Conservation (phyloP, 2,329 filamentous ascomycete species). For the Ascochyta fabae region DNA sequence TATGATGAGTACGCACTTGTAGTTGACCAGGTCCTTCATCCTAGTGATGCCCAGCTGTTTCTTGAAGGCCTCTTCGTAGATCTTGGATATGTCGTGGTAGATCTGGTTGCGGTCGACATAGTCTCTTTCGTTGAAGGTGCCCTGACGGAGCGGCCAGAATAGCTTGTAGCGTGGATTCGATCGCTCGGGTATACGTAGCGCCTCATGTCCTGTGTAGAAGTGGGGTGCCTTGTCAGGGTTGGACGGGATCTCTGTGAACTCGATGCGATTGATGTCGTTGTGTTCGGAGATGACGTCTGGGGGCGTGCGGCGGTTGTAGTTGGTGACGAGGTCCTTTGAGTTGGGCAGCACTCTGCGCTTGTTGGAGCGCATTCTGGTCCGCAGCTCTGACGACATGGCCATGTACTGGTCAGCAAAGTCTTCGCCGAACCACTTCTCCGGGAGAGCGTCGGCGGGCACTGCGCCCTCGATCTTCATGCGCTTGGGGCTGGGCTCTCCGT, state of each 20-base stretch:
- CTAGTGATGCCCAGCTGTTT: conserved; percentile 80
- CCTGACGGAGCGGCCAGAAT: conserved; percentile 87
- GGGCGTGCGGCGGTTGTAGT: conserved; percentile 85
- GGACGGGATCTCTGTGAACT: conserved; percentile 85
- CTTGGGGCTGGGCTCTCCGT: conserved; percentile 78
- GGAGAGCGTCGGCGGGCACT: conserved; percentile 64
- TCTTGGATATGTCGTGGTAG: conserved; percentile 83
- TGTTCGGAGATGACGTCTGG: conserved; percentile 90
- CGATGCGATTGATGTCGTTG: conserved; percentile 90
- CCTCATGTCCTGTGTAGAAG: conserved; percentile 81
- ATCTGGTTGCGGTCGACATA: conserved; percentile 81
- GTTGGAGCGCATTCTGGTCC: conserved; percentile 87
- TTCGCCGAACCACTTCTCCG: conserved; percentile 85
- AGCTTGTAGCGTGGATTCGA: conserved; percentile 90
- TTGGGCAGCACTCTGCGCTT: conserved; percentile 97
- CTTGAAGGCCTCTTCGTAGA: conserved; percentile 85
- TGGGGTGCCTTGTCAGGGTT: conserved; percentile 68
- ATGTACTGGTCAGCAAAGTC: conserved; percentile 73
- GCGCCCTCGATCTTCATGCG: conserved; percentile 67
- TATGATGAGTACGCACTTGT: conserved; percentile 96
- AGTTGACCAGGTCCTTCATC: conserved; percentile 84
- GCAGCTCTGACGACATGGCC: conserved; percentile 84
- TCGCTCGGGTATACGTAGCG: conserved; percentile 84
- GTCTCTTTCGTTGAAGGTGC: conserved; percentile 88
- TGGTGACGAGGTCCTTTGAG: conserved; percentile 92